Evolutionary conservation across 2,329 filamentous ascomycete species (phyloP).

Genomic region (Aspergillus sp.): DNA sequence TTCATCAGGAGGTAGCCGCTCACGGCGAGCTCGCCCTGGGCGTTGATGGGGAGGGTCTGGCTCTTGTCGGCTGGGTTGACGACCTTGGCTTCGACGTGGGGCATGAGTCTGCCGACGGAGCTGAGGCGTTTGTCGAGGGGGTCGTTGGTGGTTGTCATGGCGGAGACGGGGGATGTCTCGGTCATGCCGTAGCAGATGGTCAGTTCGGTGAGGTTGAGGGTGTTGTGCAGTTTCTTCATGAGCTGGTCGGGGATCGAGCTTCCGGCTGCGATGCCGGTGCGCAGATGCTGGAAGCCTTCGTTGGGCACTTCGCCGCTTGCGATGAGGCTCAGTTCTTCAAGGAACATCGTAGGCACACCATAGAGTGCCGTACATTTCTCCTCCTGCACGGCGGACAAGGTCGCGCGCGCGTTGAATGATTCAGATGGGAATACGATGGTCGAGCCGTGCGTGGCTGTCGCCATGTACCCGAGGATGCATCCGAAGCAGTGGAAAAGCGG

Average conservation of each 20-base stretch:
- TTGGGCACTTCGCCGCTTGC: slow-evolving; percentile 39
- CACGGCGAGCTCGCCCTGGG: slow-evolving; percentile 71
- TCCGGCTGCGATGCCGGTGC: slow-evolving; percentile 88
- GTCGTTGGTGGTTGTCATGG: slow-evolving; percentile 74
- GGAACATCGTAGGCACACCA: slow-evolving; percentile 91
- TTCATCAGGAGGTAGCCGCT: slow-evolving; percentile 84
- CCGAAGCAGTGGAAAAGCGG: slow-evolving; percentile 68
- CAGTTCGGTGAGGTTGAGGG: slow-evolving; percentile 67
- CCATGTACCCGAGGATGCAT: slow-evolving; percentile 88
- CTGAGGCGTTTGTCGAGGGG: slow-evolving; percentile 62
- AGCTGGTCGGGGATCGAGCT: slow-evolving; percentile 73
- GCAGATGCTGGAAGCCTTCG: slow-evolving; percentile 54
- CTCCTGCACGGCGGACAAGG: slow-evolving; percentile 55
- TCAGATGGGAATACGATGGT: slow-evolving; percentile 78
- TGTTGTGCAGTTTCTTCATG: slow-evolving; percentile 55
- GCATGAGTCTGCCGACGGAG: slow-evolving; percentile 70
- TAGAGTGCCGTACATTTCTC: slow-evolving; percentile 63
- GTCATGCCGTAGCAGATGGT: slow-evolving; percentile 98
- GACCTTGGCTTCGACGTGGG: slow-evolving; percentile 71
- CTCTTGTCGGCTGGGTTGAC: slow-evolving; percentile 58
- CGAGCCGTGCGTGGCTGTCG: slow-evolving; percentile 72
- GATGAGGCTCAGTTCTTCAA: slow-evolving; percentile 74
- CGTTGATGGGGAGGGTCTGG: slow-evolving; percentile 52
- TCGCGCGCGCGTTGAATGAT: slow-evolving; percentile 70
- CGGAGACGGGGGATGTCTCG: slow-evolving; percentile 62